Conservation (phyloP, 2,329 filamentous ascomycete species). For the Alternaria infectoria region DNA sequence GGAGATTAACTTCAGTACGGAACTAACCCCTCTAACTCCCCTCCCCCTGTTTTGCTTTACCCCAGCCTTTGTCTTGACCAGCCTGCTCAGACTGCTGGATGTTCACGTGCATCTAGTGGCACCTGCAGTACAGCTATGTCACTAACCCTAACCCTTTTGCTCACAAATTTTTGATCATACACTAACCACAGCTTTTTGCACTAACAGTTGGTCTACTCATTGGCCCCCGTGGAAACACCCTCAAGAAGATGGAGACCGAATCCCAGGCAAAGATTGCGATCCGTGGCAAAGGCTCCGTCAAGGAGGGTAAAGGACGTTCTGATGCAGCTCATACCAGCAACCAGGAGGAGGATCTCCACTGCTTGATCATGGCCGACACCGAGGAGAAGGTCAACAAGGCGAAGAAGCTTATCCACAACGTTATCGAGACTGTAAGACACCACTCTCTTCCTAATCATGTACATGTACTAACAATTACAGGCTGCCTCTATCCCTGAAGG, state of each 20-base stretch:
- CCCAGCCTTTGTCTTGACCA: slow-evolving; percentile 54
- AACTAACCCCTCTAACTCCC: slow-evolving; percentile 87
- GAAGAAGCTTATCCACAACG: slow-evolving; percentile 96
- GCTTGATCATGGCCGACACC: slow-evolving; percentile 98
- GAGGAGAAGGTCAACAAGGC: slow-evolving; percentile 99
- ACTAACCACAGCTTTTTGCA: slow-evolving; percentile 91
- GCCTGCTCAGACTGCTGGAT: slow-evolving; percentile 46
- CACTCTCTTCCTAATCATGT: background rate
- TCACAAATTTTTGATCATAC: slow-evolving; percentile 51
- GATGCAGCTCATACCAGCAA: slow-evolving; percentile 99
- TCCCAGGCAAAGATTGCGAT: slow-evolving; percentile 99
- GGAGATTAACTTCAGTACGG: slow-evolving; percentile 99
- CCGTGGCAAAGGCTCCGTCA: slow-evolving; percentile 98
- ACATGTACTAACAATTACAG: slow-evolving; percentile 59
- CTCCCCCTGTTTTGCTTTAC: slow-evolving; percentile 51
- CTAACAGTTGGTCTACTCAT: slow-evolving; percentile 99
- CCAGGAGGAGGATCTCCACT: slow-evolving; percentile 99
- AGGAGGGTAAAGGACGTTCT: slow-evolving; percentile 98
- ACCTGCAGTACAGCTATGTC: slow-evolving; percentile 48
- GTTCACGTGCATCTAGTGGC: slow-evolving; percentile 36
- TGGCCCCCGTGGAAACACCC: slow-evolving; percentile 98
- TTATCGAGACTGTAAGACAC: slow-evolving; percentile 92
- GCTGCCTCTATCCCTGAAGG: slow-evolving; percentile 98
- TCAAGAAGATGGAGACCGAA: slow-evolving; percentile 99
- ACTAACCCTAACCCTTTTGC: slow-evolving; percentile 49